Conservation (phyloP, 257 asterid species). For the Buddleja alternifolia region DNA sequence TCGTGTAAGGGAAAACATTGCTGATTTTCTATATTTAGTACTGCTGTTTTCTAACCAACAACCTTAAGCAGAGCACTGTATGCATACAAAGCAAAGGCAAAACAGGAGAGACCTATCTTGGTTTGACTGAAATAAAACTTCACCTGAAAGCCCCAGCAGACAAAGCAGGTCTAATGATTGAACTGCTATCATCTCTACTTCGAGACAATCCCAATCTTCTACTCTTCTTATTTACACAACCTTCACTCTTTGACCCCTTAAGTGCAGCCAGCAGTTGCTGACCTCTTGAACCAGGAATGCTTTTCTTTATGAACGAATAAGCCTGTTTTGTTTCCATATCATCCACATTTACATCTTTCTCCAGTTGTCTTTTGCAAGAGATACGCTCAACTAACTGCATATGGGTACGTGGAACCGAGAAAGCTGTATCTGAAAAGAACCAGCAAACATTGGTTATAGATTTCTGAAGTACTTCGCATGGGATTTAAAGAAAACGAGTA, state of each 20-base stretch:
- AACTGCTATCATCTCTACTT: background rate
- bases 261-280: slow-evolving; percentile 67
- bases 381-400: slow-evolving; percentile 30
- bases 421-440: slow-evolving; percentile 43
- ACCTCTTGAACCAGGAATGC: slow-evolving; percentile 54
- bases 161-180: background rate
- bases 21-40: background rate
- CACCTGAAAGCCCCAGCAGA: slow-evolving; percentile 37
- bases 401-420: slow-evolving; percentile 43
- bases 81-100: background rate
- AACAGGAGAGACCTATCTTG: slow-evolving; percentile 23
- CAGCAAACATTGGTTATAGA: background rate
- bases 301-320: slow-evolving; percentile 44
- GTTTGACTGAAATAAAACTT: slow-evolving; percentile 19
- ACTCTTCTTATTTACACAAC: slow-evolving; percentile 47
- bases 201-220: slow-evolving; percentile 39
- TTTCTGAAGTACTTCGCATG: background rate
- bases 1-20: too few relatives aligned
- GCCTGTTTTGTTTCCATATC: slow-evolving; percentile 65
- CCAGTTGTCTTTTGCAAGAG: slow-evolving; percentile 70
- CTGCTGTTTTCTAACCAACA: slow-evolving; percentile 8
- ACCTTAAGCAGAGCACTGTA: background rate
- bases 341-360: slow-evolving; percentile 56
- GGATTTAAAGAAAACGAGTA: too few relatives aligned
- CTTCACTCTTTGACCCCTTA: slow-evolving; percentile 43